These are phyloP conservation scores for Lenwebbia sp. DNA, from an alignment of 345 rosid genomes.

Conservation along the genomic window DNA sequence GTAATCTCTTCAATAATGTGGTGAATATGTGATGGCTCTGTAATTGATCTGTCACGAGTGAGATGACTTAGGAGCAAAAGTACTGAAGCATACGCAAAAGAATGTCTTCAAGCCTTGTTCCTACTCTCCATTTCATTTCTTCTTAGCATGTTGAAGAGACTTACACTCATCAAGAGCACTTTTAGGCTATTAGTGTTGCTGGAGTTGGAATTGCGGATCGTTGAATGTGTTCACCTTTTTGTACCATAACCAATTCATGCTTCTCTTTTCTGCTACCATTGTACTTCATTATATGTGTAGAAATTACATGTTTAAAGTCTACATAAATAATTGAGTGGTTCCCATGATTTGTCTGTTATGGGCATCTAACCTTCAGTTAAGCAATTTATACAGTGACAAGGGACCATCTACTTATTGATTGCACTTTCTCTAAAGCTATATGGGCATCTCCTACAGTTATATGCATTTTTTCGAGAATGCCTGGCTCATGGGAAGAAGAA, in stretches of 20 bases:
- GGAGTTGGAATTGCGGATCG: background rate
- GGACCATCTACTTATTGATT: background rate
- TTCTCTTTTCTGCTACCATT: background rate
- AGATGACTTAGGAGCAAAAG: background rate
- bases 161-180: background rate
- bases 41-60: background rate
- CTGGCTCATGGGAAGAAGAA: background rate
- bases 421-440: background rate
- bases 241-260: background rate
- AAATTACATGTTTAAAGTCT: background rate
- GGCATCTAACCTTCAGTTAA: background rate
- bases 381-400: background rate
- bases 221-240: background rate
- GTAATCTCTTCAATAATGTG: background rate
- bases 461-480: background rate
- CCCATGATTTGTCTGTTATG: background rate
- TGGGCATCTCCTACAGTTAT: background rate
- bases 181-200: background rate
- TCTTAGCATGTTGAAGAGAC: background rate
- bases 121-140: background rate
- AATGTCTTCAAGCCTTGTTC: background rate
- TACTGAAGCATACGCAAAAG: background rate
- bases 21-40: background rate
- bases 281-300: background rate
- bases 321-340: background rate